Evolutionary conservation across 768 basidiomycete species (phyloP).

Genomic region (Termitomyces bulborhizus): DNA sequence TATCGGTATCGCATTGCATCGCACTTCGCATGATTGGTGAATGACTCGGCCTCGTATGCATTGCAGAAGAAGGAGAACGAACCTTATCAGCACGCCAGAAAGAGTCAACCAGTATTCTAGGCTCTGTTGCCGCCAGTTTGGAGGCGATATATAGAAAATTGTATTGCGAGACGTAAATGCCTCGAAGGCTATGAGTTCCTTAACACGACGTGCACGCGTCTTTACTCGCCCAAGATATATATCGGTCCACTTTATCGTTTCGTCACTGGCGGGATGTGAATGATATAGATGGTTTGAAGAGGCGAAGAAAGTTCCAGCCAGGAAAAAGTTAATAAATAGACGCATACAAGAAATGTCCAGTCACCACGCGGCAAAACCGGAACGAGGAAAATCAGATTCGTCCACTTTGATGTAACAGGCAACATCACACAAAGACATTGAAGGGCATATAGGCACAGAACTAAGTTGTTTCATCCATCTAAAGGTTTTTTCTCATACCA

Average conservation of each 20-base stretch:
- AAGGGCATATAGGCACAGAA: too few relatives aligned
- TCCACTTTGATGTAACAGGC: too few relatives aligned
- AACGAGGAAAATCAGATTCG: too few relatives aligned
- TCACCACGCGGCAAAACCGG: too few relatives aligned
- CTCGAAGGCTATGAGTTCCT: neutral
- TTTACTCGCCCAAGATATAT: neutral
- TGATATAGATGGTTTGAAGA: neutral
- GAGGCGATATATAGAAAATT: neutral
- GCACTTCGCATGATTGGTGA: slow-evolving; percentile 12
- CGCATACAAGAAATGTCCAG: neutral
- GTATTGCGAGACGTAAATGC: neutral
- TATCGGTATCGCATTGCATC: slow-evolving; percentile 14
- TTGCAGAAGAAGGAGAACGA: neutral
- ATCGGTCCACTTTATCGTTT: neutral
- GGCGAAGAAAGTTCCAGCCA: neutral
- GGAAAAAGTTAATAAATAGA: neutral
- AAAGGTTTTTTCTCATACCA: too few relatives aligned
- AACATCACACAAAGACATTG: too few relatives aligned
- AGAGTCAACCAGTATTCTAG: neutral
- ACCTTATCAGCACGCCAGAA: slow-evolving; percentile 14
- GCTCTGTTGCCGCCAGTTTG: slow-evolving; percentile 3
- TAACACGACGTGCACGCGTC: neutral
- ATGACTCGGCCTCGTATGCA: neutral
- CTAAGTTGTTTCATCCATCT: too few relatives aligned
- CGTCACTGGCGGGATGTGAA: neutral